Conservation (phyloP, 306 rosid species). For the Citrullus colocynthis region DNA sequence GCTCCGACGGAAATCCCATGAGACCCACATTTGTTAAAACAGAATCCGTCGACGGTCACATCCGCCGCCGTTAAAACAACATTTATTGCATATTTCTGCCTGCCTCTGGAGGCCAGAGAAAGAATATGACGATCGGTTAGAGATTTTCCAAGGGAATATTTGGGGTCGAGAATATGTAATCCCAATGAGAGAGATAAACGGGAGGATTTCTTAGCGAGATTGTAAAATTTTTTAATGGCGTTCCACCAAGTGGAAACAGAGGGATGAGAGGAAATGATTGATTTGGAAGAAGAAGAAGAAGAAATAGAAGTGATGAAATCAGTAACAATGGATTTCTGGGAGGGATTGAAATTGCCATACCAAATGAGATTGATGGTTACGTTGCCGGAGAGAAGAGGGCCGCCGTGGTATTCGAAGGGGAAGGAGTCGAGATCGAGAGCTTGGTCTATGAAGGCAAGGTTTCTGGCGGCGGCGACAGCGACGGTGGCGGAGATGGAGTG, state of each 20-base stretch:
- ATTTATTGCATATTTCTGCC: conserved; percentile 23
- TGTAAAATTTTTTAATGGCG: conserved; percentile 29
- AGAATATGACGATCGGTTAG: conserved; percentile 23
- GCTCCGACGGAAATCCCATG: conserved; percentile 21
- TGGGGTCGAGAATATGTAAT: conserved; percentile 25
- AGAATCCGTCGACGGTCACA: conserved; percentile 42
- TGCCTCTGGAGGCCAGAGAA: conserved; percentile 30
- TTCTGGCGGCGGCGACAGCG: conserved; percentile 26
- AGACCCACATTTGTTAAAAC: conserved; percentile 39
- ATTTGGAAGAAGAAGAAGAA: conserved; percentile 15
- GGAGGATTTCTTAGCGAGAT: conserved; percentile 11
- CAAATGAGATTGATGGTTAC: conserved; percentile 51
- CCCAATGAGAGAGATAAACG: conserved; percentile 20
- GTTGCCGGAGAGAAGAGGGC: conserved; percentile 45
- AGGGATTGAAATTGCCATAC: conserved; percentile 60
- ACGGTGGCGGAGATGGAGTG: conserved; percentile 24
- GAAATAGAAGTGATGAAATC: conserved; percentile 56
- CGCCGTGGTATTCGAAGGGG: conserved; percentile 60
- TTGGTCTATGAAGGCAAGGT: not conserved
- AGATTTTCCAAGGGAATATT: conserved; percentile 35
- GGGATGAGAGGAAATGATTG: conserved; percentile 19
- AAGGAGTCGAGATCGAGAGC: not conserved
- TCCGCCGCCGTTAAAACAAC: conserved; percentile 43
- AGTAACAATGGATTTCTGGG: conserved; percentile 43
- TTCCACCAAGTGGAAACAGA: conserved; percentile 48